Evolutionary conservation across 768 basidiomycete genomes (phyloP), one percentile per base, ranked within the genome.

Genomic region (Trametes cubensis): DNA sequence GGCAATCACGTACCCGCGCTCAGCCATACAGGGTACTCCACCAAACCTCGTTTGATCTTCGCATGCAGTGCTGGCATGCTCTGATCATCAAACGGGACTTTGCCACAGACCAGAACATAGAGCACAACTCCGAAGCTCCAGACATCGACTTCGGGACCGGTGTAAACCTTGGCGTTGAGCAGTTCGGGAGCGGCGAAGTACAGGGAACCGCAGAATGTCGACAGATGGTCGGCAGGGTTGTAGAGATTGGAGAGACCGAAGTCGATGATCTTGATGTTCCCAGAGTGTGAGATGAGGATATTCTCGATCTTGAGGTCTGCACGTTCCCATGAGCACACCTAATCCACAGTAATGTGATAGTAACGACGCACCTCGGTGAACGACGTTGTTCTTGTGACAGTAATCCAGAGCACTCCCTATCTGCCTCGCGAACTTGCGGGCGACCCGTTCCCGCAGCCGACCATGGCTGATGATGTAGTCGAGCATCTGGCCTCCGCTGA

Each of bases 381-480:
- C 96, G 70, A 98, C 95, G 67, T 88, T 97, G 75, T 98, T 99
- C 70, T 87, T 85, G 77, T 99, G 97, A 73, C 95, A 96, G 75
- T 99, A 98, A 72, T 96, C 92, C 23, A 99, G 80, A 1, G 97
- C 97, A 69, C 90, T 92, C 39, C 93, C 95, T 64, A 99, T 98
- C 76, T 99, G 97, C 30, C 97, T 79, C 5, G 97, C 95, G 76
- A 99, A 99, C 80, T 98, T 98, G 68, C 97, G 81, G 21, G 97
- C 97, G 42, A 95, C 94, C 58, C 96, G 85, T 76, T 98, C 97
- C 48, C 97, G 83, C 61, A 98, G 83, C 38, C 97, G 84, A 18
- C 97, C 97, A 70, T 99, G 97, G 69, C 92, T 92, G 78, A 99
- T 99, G 78, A 99, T 98, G 75, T 96, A 99, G 83, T 99, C 97